A percentile compares a stretch with the other conserved stretches of the same genome.
Conservation (phyloP, 2,329 filamentous ascomycete species). For the Neoascochyta sp. region DNA sequence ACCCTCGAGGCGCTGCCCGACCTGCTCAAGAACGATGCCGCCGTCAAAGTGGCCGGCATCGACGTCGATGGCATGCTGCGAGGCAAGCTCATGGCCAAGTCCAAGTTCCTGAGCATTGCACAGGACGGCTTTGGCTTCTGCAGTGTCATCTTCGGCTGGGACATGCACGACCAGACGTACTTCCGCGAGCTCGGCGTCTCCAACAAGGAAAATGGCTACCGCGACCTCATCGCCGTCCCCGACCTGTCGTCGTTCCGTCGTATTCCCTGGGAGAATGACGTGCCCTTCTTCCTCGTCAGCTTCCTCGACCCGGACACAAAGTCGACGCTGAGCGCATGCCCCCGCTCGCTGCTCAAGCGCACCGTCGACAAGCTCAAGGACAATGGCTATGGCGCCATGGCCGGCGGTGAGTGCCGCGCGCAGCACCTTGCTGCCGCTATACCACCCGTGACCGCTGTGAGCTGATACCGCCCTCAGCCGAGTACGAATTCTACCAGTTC, state of each 20-base stretch:
- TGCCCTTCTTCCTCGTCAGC: conserved; percentile 79
- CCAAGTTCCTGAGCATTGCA: conserved; percentile 85
- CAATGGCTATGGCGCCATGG: conserved; percentile 77
- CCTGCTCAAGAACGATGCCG: conserved; percentile 66
- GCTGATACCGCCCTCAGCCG: too few relatives aligned
- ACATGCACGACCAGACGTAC: conserved; percentile 94
- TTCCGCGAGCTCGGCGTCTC: conserved; percentile 79
- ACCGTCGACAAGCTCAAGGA: conserved; percentile 64
- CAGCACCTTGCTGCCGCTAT: conserved; percentile 12
- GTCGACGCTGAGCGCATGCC: conserved; percentile 70
- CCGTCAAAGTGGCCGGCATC: conserved; percentile 82
- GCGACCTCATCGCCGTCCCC: conserved; percentile 76
- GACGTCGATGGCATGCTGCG: conserved; percentile 85
- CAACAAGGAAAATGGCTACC: conserved; percentile 87
- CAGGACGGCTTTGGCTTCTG: conserved; percentile 85
- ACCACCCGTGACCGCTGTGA: conserved; percentile 15
- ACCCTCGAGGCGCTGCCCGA: conserved; percentile 63
- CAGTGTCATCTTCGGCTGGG: conserved; percentile 92
- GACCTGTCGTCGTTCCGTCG: conserved; percentile 74
- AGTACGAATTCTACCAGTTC: conserved; percentile 96
- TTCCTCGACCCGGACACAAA: conserved; percentile 79
- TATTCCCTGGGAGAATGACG: conserved; percentile 86
- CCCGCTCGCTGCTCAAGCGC: conserved; percentile 68
- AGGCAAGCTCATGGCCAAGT: conserved; percentile 87
- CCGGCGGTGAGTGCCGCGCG: conserved; percentile 64